Evolutionary conservation across 495 filamentous ascomycete genomes (phyloP).

Genomic region (Annulohypoxylon stygium): DNA sequence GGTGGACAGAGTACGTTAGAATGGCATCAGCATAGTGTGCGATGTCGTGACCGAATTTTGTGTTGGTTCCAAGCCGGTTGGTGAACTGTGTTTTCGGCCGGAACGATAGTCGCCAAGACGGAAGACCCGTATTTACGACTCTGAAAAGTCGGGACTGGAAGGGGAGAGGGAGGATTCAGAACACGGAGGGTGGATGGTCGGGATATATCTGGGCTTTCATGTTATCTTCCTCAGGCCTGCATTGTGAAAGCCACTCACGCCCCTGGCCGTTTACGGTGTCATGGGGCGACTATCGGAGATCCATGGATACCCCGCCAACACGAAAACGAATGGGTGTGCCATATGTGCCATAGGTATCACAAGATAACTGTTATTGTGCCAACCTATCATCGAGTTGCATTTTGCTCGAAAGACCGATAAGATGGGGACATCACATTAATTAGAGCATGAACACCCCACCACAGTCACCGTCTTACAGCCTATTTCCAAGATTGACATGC

Average conservation of each 20-base stretch:
- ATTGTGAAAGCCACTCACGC: background rate
- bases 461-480: background rate
- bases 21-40: slow-evolving; percentile 8
- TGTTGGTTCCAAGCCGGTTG: background rate
- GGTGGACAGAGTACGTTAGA: slow-evolving; percentile 7
- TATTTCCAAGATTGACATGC: slow-evolving; percentile 16
- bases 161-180: background rate
- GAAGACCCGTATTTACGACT: background rate
- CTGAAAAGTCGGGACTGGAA: background rate
- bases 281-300: background rate
- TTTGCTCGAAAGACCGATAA: slow-evolving; percentile 3
- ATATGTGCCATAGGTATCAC: background rate
- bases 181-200: background rate
- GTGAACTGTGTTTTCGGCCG: background rate
- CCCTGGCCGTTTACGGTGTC: background rate
- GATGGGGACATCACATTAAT: background rate
- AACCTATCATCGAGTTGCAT: background rate
- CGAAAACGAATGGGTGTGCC: background rate
- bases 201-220: background rate
- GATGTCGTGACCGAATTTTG: slow-evolving; percentile 25
- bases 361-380: background rate
- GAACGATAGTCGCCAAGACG: slow-evolving; percentile 1
- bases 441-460: background rate
- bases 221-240: background rate
- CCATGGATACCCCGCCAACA: background rate